Evolutionary conservation across 345 rosid species (phyloP).

Genomic region (Xanthoceras sorbifolium): DNA sequence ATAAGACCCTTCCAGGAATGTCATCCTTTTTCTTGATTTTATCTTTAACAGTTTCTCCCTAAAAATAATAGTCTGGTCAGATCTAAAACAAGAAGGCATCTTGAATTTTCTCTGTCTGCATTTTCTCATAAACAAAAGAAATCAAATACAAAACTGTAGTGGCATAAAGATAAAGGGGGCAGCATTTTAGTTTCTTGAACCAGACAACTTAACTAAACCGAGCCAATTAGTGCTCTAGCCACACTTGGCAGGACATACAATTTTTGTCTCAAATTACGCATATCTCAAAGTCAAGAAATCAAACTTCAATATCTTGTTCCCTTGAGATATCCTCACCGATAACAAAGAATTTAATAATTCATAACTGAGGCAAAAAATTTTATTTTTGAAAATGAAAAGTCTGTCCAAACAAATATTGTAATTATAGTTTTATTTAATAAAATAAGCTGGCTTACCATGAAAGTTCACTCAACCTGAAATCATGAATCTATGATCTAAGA

Average conservation of each 20-base stretch:
- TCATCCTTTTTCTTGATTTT: conserved; percentile 36
- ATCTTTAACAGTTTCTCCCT: conserved; percentile 37
- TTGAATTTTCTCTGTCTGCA: neutral
- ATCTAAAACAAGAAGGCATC: neutral
- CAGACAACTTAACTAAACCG: neutral
- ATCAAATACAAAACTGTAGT: neutral
- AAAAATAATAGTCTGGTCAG: conserved; percentile 6
- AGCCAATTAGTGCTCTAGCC: neutral
- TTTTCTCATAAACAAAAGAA: neutral
- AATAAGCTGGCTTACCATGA: neutral
- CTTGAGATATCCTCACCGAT: neutral
- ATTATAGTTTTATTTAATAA: neutral
- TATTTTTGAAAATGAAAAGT: neutral
- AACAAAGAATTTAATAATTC: neutral
- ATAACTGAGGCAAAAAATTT: neutral
- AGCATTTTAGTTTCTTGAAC: neutral
- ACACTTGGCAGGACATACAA: neutral
- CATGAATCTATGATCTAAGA: neutral
- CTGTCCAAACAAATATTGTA: neutral
- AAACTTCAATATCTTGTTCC: neutral
- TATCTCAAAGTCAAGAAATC: neutral
- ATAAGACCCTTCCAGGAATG: conserved; percentile 53
- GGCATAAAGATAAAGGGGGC: neutral
- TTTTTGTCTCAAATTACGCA: neutral
- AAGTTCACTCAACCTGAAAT: neutral